Percentiles rank a stretch among this genome's conserved stretches.
Evolutionary conservation across 345 rosid species (phyloP).

Genomic region (Toxicodendron radicans): DNA sequence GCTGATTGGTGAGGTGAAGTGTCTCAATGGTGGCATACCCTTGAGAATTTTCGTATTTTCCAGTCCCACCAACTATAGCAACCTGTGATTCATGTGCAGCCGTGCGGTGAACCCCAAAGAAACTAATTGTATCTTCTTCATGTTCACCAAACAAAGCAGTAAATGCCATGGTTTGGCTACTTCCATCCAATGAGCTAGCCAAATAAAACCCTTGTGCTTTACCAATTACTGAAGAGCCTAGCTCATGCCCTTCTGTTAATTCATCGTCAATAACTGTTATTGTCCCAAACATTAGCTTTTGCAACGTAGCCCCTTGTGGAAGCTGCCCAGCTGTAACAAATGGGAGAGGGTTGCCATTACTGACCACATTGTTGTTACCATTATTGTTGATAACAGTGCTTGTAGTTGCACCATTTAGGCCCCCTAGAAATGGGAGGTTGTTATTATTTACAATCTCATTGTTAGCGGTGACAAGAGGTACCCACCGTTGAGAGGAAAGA

Average conservation of each 20-base stretch:
- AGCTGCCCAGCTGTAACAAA: constrained; percentile 51
- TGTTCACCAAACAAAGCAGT: constrained; percentile 31
- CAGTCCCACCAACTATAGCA: constrained; percentile 59
- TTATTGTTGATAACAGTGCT: constrained; percentile 37
- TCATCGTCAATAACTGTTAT: constrained; percentile 51
- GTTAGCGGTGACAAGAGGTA: constrained; percentile 32
- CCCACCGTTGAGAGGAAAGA: constrained; percentile 46
- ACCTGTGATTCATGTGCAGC: constrained; percentile 39
- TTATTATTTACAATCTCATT: constrained; percentile 28
- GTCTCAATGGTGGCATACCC: constrained; percentile 50
- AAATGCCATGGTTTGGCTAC: constrained; percentile 51
- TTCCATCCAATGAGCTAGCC: constrained; percentile 51
- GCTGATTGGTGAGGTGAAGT: constrained; percentile 41
- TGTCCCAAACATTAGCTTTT: constrained; percentile 46
- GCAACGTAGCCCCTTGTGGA: constrained; percentile 40
- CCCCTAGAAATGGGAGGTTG: constrained; percentile 41
- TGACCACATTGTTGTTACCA: constrained; percentile 36
- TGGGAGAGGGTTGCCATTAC: constrained; percentile 36
- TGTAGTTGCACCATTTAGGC: constrained; percentile 31
- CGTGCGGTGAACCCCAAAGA: constrained; percentile 64
- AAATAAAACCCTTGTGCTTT: constrained; percentile 52
- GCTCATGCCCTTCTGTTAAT: constrained; percentile 47
- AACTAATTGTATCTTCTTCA: constrained; percentile 42
- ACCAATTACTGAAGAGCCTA: constrained; percentile 47
- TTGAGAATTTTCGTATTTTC: constrained; percentile 44